Evolutionary conservation across 768 basidiomycete genomes (phyloP).

Genomic region (Naganishia friedmannii): DNA sequence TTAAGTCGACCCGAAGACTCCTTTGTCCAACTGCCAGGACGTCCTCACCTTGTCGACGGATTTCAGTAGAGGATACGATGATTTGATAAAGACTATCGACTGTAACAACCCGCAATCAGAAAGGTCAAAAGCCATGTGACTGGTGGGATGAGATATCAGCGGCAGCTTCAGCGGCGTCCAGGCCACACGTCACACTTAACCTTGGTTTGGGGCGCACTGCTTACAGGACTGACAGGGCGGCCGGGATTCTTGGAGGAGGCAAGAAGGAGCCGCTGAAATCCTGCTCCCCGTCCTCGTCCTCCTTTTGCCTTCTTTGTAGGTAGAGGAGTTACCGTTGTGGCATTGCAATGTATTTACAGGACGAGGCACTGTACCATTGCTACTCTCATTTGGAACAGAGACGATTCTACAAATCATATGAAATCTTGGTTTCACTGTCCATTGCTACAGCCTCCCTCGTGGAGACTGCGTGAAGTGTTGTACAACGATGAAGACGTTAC

Average conservation of each 20-base stretch:
- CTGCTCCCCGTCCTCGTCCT: too few species aligned
- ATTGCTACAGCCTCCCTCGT: background rate
- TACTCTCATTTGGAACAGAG: too few species aligned
- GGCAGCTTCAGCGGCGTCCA: background rate
- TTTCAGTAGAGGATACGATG: background rate
- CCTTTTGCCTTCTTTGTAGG: too few species aligned
- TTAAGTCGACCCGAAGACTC: background rate
- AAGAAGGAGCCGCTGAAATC: too few species aligned
- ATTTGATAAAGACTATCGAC: background rate
- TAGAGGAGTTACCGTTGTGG: too few species aligned
- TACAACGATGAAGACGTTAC: background rate
- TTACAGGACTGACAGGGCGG: background rate
- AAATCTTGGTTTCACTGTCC: background rate
- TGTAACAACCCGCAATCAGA: background rate
- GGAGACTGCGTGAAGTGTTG: background rate
- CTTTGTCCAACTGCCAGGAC: too few species aligned
- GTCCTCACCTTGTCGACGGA: background rate
- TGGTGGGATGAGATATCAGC: background rate
- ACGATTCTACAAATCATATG: too few species aligned
- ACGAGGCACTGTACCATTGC: too few species aligned
- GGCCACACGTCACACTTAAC: background rate
- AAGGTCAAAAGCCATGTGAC: slow-evolving; percentile 4
- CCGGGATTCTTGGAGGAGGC: too few species aligned
- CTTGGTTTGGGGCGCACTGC: background rate
- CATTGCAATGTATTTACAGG: too few species aligned